These are phyloP conservation scores for Gynochthodes officinalis DNA, from an alignment of 257 asterid species.

Conservation along the genomic window DNA sequence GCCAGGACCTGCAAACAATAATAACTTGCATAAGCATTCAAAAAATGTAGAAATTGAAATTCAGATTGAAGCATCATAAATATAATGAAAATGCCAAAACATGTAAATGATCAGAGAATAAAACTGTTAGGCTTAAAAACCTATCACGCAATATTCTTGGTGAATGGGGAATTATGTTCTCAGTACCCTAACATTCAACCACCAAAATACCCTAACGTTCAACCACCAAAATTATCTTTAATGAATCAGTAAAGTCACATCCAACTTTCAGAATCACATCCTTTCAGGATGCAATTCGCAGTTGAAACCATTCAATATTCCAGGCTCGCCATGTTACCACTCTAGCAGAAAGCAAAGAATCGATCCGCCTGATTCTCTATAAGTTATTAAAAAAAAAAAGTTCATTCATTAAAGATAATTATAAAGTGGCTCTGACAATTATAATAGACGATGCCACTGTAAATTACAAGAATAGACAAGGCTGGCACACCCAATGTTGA, in stretches of 20 bases:
- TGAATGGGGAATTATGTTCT: not conserved
- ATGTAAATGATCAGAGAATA: not conserved
- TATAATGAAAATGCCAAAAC: not conserved
- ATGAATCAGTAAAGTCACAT: not conserved
- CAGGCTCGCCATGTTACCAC: not conserved
- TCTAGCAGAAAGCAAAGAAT: not conserved
- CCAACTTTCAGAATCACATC: not conserved
- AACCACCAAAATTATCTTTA: not conserved
- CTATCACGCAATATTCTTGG: not conserved
- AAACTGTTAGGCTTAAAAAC: not conserved
- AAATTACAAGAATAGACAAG: not conserved
- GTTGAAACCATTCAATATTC: not conserved
- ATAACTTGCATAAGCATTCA: constrained; percentile 27
- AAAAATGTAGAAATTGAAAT: not conserved
- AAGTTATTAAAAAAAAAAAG: too few relatives aligned
- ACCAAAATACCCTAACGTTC: not conserved
- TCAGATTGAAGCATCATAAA: not conserved
- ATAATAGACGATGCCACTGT: not conserved
- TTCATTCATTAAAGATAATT: not conserved
- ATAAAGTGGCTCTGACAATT: not conserved
- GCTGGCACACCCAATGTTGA: too few relatives aligned
- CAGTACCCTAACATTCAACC: not conserved
- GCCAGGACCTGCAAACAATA: constrained; percentile 71
- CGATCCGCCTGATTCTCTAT: not conserved
- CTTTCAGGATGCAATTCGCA: not conserved